Evolutionary conservation across 257 asterid genomes (phyloP).

Genomic region (Ligustrum vulgare): DNA sequence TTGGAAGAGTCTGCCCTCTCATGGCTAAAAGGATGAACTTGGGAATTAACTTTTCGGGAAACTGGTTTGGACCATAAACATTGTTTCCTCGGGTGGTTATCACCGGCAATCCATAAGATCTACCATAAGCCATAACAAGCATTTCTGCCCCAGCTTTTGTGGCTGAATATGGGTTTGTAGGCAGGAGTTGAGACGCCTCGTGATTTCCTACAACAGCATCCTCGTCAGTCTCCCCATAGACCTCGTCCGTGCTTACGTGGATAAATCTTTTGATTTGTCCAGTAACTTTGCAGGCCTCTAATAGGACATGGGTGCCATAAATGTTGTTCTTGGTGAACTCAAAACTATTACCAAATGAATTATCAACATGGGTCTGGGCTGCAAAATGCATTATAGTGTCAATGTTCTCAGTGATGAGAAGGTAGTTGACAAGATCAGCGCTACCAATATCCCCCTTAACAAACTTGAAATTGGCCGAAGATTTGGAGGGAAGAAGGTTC

Average conservation of each 20-base stretch:
- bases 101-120: conserved; percentile 90
- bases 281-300: conserved; percentile 98
- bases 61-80: conserved; percentile 93
- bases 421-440: conserved; percentile 96
- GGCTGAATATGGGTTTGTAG: conserved; percentile 94
- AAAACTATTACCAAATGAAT: conserved; percentile 90
- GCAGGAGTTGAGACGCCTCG: conserved; percentile 96
- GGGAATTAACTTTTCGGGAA: conserved; percentile 94
- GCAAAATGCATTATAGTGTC: conserved; percentile 99
- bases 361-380: conserved; percentile 98
- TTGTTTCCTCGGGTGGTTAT: conserved; percentile 94
- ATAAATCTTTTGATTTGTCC: conserved; percentile 94
- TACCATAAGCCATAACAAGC: conserved; percentile 98
- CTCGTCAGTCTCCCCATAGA: conserved; percentile 95
- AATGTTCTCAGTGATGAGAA: conserved; percentile 85
- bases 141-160: conserved; percentile 98
- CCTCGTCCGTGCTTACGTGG: conserved; percentile 98
- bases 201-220: conserved; percentile 97
- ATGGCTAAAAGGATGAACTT: conserved; percentile 91
- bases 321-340: conserved; percentile 97
- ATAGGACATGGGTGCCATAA: conserved; percentile 93
- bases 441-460: conserved; percentile 94
- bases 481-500: conserved; percentile 72
- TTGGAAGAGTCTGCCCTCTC: conserved; percentile 85
- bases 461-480: conserved; percentile 83